phyloP scores from a whole-genome alignment of 768 basidiomycete genomes.

The Suillus lakei region DNA sequence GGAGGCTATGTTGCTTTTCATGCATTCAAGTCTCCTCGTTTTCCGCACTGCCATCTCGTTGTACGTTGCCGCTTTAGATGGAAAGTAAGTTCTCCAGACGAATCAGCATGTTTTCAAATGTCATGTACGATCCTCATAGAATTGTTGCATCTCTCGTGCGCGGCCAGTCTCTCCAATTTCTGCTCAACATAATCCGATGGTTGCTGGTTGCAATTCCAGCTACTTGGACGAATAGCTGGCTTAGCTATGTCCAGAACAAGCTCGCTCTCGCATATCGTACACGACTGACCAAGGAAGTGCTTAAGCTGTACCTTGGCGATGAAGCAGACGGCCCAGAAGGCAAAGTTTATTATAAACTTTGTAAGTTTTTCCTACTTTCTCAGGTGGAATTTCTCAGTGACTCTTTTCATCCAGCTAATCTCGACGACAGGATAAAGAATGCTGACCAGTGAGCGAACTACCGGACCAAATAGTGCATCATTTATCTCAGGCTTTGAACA shows the following conservation, averaged over 20 bases:
- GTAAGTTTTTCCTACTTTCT: slow-evolving; percentile 44
- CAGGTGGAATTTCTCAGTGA: slow-evolving; percentile 4
- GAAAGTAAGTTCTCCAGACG: slow-evolving; percentile 59
- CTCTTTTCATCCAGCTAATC: slow-evolving; percentile 62
- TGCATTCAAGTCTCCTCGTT: slow-evolving; percentile 89
- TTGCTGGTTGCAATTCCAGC: slow-evolving; percentile 90
- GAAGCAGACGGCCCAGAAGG: slow-evolving; percentile 66
- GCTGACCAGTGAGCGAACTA: slow-evolving; percentile 79
- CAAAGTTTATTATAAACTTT: slow-evolving; percentile 93
- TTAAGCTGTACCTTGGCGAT: slow-evolving; percentile 84
- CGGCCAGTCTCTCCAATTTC: slow-evolving; percentile 77
- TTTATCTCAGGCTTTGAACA: slow-evolving; percentile 30
- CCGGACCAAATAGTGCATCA: not conserved
- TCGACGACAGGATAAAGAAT: slow-evolving; percentile 96
- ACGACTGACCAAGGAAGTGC: slow-evolving; percentile 80
- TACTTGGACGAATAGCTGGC: slow-evolving; percentile 91
- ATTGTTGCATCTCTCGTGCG: slow-evolving; percentile 96
- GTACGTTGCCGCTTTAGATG: slow-evolving; percentile 93
- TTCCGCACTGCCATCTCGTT: slow-evolving; percentile 91
- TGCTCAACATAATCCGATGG: slow-evolving; percentile 88
- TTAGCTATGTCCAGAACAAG: slow-evolving; percentile 93
- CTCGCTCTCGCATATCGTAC: slow-evolving; percentile 89
- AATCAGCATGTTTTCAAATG: slow-evolving; percentile 5
- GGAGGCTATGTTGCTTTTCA: slow-evolving; percentile 83
- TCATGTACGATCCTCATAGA: slow-evolving; percentile 42